Evolutionary conservation across 768 basidiomycete species (phyloP).

Genomic region (Rhizopogon vesiculosus): DNA sequence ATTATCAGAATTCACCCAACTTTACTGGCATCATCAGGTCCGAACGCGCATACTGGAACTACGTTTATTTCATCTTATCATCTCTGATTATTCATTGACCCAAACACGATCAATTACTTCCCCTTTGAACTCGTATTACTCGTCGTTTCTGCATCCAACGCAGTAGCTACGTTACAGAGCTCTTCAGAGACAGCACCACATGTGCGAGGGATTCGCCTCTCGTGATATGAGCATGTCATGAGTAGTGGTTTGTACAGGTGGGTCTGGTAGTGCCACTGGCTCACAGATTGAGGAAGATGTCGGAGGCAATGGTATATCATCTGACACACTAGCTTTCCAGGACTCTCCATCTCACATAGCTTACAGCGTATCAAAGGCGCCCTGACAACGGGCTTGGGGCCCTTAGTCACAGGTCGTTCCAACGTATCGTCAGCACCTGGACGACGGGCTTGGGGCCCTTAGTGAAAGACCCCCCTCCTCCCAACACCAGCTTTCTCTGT

Average conservation of each 20-base stretch:
- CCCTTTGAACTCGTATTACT: too few relatives aligned
- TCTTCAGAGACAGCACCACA: constrained; percentile 26
- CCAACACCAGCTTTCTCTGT: background rate
- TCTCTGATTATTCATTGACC: too few relatives aligned
- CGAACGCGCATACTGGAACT: too few relatives aligned
- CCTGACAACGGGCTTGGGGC: background rate
- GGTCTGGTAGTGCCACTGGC: background rate
- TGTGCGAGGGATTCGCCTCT: background rate
- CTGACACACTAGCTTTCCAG: background rate
- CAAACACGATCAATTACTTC: too few relatives aligned
- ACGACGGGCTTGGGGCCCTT: background rate
- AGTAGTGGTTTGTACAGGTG: background rate
- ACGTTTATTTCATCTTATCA: too few relatives aligned
- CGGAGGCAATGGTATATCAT: constrained; percentile 1
- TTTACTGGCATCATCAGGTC: too few relatives aligned
- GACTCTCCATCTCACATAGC: background rate
- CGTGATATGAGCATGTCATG: background rate
- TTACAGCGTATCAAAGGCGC: background rate
- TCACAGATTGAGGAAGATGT: constrained; percentile 4
- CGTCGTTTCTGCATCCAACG: too few relatives aligned
- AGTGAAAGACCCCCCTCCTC: background rate
- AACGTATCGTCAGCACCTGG: too few relatives aligned
- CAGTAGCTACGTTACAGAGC: too few relatives aligned
- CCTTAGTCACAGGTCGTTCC: background rate
- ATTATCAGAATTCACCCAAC: too few relatives aligned